phyloP scores from a whole-genome alignment of 352 stramenopile genomes.

The Phytophthora cryptogea region DNA sequence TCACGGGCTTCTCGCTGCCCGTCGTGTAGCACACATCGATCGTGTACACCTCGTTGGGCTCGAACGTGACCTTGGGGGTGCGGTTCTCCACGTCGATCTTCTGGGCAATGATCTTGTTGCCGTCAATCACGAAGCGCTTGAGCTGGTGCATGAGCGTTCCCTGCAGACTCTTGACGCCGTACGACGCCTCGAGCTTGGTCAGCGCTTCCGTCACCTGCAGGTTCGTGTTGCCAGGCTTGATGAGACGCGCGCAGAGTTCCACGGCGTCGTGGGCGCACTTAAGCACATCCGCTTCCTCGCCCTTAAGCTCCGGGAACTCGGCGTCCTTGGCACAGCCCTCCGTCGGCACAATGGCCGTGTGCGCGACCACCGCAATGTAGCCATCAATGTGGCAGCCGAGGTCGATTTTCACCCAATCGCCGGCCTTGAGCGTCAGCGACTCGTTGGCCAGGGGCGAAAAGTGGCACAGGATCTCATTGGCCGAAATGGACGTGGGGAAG shows the following conservation, averaged over 20 bases:
- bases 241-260: constrained; percentile 95
- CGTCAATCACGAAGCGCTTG: constrained; percentile 98
- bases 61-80: constrained; percentile 92
- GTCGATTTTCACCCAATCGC: constrained; percentile 94
- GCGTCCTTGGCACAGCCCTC: constrained; percentile 65
- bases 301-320: constrained; percentile 62
- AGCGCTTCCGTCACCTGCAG: constrained; percentile 95
- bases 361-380: constrained; percentile 98
- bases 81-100: constrained; percentile 92
- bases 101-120: constrained; percentile 96
- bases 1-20: constrained; percentile 95
- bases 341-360: constrained; percentile 95
- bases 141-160: constrained; percentile 99
- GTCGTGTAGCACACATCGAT: constrained; percentile 99
- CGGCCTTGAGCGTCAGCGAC: constrained; percentile 73
- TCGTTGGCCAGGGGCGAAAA: constrained; percentile 95
- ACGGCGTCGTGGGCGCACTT: constrained; percentile 97
- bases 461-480: constrained; percentile 99
- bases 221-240: constrained; percentile 98
- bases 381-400: constrained; percentile 99
- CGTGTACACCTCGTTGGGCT: constrained; percentile 98
- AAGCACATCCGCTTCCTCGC: constrained; percentile 94
- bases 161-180: constrained; percentile 97
- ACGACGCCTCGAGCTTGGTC: constrained; percentile 94
- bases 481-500: constrained; percentile 98